Percentiles rank a stretch among this genome's conserved stretches.
Evolutionary conservation across 257 asterid species (phyloP).

Genomic region (Echium plantagineum): DNA sequence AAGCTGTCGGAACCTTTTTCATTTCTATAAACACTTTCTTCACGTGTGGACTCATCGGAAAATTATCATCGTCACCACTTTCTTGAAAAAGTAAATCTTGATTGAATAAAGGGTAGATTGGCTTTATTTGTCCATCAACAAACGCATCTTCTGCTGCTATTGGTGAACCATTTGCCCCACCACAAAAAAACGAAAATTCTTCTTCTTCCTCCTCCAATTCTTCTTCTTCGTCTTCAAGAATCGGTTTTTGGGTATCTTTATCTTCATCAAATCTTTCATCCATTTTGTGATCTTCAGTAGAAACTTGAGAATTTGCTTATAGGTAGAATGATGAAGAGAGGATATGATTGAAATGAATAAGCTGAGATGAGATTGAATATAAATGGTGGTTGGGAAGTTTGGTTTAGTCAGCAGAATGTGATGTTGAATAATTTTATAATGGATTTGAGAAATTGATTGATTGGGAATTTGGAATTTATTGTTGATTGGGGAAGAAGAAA

Average conservation of each 20-base stretch:
- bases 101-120: constrained; percentile 38
- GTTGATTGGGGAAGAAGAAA: too few species aligned
- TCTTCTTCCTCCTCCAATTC: constrained; percentile 45
- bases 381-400: too few species aligned
- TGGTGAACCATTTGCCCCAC: constrained; percentile 34
- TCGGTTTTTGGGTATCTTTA: background rate
- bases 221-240: constrained; percentile 16
- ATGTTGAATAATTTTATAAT: too few species aligned
- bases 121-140: constrained; percentile 65
- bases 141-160: constrained; percentile 84
- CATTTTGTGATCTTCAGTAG: too few species aligned
- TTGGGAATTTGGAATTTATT: too few species aligned
- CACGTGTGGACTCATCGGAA: constrained; percentile 30
- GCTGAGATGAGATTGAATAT: background rate
- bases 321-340: background rate
- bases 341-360: constrained; percentile 1
- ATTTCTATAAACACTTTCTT: constrained; percentile 30
- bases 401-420: too few species aligned
- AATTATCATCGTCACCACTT: too few species aligned
- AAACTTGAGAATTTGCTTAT: too few species aligned
- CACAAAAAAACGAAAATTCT: constrained; percentile 57
- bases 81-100: too few species aligned
- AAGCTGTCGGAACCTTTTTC: too few species aligned
- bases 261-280: background rate
- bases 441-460: too few species aligned